Evolutionary conservation across 495 filamentous ascomycete species (phyloP).

Genomic region (Chaetomium tenue): DNA sequence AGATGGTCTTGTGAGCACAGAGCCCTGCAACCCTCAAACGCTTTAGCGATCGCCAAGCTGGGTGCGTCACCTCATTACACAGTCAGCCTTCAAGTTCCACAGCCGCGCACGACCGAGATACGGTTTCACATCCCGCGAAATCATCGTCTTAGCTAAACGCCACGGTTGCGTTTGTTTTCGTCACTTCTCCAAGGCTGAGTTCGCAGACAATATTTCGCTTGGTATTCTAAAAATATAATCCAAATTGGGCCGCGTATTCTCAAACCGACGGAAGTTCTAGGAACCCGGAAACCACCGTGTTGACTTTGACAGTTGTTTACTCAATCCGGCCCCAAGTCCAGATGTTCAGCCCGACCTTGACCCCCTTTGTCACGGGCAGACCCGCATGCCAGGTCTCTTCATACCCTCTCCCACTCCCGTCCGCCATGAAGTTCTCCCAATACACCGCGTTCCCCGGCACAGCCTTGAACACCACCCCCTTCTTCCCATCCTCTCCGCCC

Average conservation of each 20-base stretch:
- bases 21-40: no score
- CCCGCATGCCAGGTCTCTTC: conserved; percentile 52
- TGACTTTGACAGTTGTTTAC: background rate
- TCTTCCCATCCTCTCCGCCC: conserved; percentile 11
- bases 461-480: conserved; percentile 43
- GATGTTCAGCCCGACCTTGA: conserved; percentile 49
- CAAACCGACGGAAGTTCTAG: no score
- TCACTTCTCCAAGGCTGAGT: no score
- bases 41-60: background rate
- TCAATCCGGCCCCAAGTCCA: conserved; percentile 36
- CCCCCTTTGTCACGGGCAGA: conserved; percentile 43
- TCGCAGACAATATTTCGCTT: no score
- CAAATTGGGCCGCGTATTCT: no score
- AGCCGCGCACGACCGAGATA: no score
- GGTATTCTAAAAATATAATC: no score
- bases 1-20: background rate
- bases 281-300: background rate
- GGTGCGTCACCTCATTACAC: no score
- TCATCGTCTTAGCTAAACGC: no score
- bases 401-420: conserved; percentile 44
- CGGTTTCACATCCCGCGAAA: no score
- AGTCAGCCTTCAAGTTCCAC: no score
- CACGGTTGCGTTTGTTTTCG: no score
- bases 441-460: conserved; percentile 49
- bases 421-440: conserved; percentile 51